Conservation (phyloP, 2,329 filamentous ascomycete species). For the Boeremia exigua region DNA sequence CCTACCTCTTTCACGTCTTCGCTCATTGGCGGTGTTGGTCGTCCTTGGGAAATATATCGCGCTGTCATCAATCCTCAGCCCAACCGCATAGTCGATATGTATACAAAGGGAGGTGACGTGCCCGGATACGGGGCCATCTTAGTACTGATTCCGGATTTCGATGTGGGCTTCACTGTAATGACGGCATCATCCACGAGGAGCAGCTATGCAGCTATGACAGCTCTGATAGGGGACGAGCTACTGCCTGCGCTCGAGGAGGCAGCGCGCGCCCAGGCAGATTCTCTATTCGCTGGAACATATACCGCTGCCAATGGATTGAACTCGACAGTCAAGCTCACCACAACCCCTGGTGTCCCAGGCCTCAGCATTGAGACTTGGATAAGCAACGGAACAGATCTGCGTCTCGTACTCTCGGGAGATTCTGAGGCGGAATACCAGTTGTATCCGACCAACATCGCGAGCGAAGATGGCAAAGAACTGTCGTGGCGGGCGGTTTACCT, state of each 20-base stretch:
- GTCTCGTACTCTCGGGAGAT: not conserved
- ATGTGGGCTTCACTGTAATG: too few species aligned
- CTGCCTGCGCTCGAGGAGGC: slow-evolving; percentile 33
- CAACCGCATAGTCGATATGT: too few species aligned
- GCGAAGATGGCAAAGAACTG: not conserved
- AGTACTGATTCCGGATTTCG: too few species aligned
- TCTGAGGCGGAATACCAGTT: slow-evolving; percentile 5
- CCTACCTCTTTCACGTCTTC: too few species aligned
- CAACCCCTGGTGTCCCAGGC: slow-evolving; percentile 28
- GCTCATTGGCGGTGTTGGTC: too few species aligned
- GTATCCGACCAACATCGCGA: slow-evolving; percentile 17
- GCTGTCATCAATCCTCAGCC: too few species aligned
- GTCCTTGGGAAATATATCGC: too few species aligned
- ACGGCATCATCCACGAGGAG: too few species aligned
- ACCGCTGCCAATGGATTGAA: slow-evolving; percentile 25
- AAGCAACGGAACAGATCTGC: slow-evolving; percentile 42
- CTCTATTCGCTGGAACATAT: slow-evolving; percentile 35
- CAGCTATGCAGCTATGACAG: not conserved
- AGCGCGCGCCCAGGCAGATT: slow-evolving; percentile 32
- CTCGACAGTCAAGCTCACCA: slow-evolving; percentile 35
- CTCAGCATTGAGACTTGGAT: slow-evolving; percentile 39
- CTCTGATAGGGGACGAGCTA: slow-evolving; percentile 18
- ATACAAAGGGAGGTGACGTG: too few species aligned
- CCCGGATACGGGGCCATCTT: too few species aligned
- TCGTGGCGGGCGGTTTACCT: slow-evolving; percentile 13